Base-by-base conservation (phyloP, 2,329 filamentous ascomycete genomes). In the Hymenoscyphus scutula region DNA sequence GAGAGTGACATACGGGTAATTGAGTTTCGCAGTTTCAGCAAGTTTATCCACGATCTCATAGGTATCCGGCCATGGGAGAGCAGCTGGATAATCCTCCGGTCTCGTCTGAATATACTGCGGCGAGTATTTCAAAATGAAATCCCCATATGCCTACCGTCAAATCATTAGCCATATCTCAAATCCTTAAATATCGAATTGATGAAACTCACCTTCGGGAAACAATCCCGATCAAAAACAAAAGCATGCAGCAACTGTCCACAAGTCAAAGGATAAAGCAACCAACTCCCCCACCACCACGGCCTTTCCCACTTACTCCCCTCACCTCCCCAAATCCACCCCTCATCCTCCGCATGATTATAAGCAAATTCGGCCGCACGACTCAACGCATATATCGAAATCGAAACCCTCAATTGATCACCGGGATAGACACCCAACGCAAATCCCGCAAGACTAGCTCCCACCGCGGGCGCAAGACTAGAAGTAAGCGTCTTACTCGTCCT, bases 381-480 rank as follows among this genome's bases (percentile, higher is more conserved):
- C 65, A 92, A 81, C 61, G 88, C 81, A 73, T 94, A 96, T 65
- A 98, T 91, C 15, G 92, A 88, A 55, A 95, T 83, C 0, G 90
- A 91, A 59, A 94, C 81, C 58, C 95, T 87, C 69, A 95, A 74
- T 68, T 90, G 87, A 66, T 86, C 82, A 41, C 81, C 69, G 73
- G 94, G 81, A 67, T 87, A 91, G 10, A 96, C 83, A 7, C 90
- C 91, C 19, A 98, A 80, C 57, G 91, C 89, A 57, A 96, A 83
- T 2, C 94, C 94, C 0, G 94, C 92, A 56, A 97, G 76, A 70
- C 91, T 92, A 5, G 94, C 93, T 11, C 94, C 95, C n/a, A 97
- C 82, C 1, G 93, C 92, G 0, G 94, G 94, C 0, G 94, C 90
- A 73, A 92, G 89, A 10, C 84, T 83, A 1, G 92, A 96, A 0